Percentiles rank a stretch among this genome's conserved stretches.
Conservation (phyloP, 305 asterid genomes). For the Fraxinus dipetala region DNA sequence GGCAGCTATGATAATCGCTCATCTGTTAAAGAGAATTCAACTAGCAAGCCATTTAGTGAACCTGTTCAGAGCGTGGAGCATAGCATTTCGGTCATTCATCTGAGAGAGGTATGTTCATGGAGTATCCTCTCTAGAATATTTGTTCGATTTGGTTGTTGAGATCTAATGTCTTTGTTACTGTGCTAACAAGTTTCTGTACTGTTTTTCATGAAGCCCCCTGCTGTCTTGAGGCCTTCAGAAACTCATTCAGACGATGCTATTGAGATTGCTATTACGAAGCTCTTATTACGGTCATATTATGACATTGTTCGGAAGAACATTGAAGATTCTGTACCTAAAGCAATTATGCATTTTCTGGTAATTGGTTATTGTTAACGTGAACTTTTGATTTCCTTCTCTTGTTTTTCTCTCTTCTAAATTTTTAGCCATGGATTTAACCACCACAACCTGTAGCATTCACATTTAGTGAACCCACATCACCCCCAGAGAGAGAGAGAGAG, state of each 20-base stretch:
- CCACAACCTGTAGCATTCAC: neutral
- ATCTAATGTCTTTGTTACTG: slow-evolving; percentile 3
- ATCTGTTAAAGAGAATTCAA: slow-evolving; percentile 53
- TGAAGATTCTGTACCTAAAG: slow-evolving; percentile 89
- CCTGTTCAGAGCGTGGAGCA: slow-evolving; percentile 68
- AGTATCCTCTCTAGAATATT: slow-evolving; percentile 5
- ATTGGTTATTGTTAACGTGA: slow-evolving; percentile 13
- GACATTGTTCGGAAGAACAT: slow-evolving; percentile 90
- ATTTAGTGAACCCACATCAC: neutral
- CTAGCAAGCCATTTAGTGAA: slow-evolving; percentile 56
- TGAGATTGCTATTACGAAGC: slow-evolving; percentile 74
- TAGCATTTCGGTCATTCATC: slow-evolving; percentile 60
- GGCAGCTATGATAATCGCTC: slow-evolving; percentile 65
- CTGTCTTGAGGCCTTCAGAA: slow-evolving; percentile 86
- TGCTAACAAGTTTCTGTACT: slow-evolving; percentile 17
- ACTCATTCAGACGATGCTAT: slow-evolving; percentile 74
- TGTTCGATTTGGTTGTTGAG: neutral
- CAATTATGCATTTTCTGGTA: slow-evolving; percentile 99
- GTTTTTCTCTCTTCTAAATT: neutral
- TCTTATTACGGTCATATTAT: slow-evolving; percentile 83
- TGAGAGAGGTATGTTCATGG: slow-evolving; percentile 67
- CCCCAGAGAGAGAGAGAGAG: neutral
- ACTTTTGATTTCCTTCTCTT: neutral
- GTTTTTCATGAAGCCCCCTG: slow-evolving; percentile 65
- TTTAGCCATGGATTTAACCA: neutral